Evolutionary conservation across 805 yeast genomes (phyloP), one percentile per base, ranked within the genome.

Genomic region (Priceomyces fermenticarens): DNA sequence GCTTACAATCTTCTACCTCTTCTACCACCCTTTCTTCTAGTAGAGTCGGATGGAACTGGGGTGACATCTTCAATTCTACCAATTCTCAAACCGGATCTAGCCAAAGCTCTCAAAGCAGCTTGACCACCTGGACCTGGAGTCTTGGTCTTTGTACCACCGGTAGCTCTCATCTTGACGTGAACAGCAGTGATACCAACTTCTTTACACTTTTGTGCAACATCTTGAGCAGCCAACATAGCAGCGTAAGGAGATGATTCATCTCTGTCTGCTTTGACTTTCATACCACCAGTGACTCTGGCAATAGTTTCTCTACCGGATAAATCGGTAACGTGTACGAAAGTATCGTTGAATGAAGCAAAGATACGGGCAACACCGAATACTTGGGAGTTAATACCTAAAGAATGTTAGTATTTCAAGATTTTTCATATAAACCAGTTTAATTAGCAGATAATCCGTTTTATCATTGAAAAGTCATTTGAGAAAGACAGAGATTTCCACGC

Each of bases 21-120:
- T 83, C 99, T 93, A 88, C 99, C 99, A 88, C 99, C 99, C 95
- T 93, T 95, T 88, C 91, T 88, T 86, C 99, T 93, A 76, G 99
- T 95, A 67, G 98, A 90, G 78, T 93, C 99, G 62, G 99, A 93
- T 76, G 99, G 99, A 66, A 93, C 90, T 76, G 99, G 99, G 62
- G 99, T 93, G 61, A 93, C 99, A 76, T 93, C 99, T 83, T 95
- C 99, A 64, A 93, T 93, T 80, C 99, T 89, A 67, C 99, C 99
- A 60, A 93, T 93, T 85, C 96, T 90, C 77, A 93, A 82, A 74
- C 99, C 99, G 59, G 98, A 89, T 85, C 99, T 90, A 67, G 99
- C 98, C 68, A 91, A 78, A 71, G 98, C 97, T 85, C 99, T 86
- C 74, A 91, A 78, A 75, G 97, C 96, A 58, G 96, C 85, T 83